Conservation (phyloP, 1,139 yeast species). For the Hyphopichia fennica region DNA sequence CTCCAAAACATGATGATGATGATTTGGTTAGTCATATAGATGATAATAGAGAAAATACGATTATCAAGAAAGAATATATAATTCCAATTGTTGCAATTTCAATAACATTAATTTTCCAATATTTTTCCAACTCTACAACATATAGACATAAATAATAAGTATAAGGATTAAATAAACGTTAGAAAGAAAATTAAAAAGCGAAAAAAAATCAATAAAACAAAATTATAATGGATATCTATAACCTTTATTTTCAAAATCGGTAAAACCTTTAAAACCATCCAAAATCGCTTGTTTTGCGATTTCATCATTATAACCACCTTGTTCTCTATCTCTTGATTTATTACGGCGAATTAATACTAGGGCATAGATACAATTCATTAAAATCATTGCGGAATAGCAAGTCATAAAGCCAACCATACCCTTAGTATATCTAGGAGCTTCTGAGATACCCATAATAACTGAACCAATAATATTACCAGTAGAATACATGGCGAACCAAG, state of each 20-base stretch:
- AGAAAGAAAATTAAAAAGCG: no score
- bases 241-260: slow-evolving; percentile 32
- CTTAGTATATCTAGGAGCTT: slow-evolving; percentile 29
- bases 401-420: slow-evolving; percentile 28
- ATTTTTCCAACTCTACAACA: not conserved
- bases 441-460: slow-evolving; percentile 25
- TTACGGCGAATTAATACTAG: slow-evolving; percentile 22
- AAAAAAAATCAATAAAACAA: no score
- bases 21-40: not conserved
- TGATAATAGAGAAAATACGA: not conserved
- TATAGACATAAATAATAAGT: not conserved
- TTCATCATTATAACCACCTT: slow-evolving; percentile 26
- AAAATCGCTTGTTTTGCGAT: slow-evolving; percentile 25
- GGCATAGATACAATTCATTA: slow-evolving; percentile 19
- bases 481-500: slow-evolving; percentile 30
- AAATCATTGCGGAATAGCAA: slow-evolving; percentile 27
- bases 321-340: slow-evolving; percentile 18
- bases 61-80: not conserved
- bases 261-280: slow-evolving; percentile 33
- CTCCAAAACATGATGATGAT: not conserved
- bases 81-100: not conserved
- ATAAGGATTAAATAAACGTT: not conserved
- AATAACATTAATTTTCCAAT: no score
- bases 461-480: slow-evolving; percentile 32
- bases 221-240: slow-evolving; percentile 24